Evolutionary conservation across 257 asterid species (phyloP).

Genomic region (Solanum piurae): DNA sequence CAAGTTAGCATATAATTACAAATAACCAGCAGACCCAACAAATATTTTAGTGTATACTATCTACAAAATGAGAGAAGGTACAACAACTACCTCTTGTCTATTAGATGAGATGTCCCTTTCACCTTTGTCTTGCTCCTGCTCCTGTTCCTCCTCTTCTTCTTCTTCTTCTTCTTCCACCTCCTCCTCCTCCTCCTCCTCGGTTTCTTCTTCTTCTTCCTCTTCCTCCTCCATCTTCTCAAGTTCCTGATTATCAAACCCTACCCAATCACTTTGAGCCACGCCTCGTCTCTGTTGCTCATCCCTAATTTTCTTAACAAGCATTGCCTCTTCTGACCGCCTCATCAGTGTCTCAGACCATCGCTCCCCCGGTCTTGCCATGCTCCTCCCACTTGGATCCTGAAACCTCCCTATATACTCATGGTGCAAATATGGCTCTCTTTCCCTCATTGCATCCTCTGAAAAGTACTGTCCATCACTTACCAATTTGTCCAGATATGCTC

Average conservation of each 20-base stretch:
- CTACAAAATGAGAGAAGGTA: neutral
- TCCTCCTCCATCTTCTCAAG: conserved; percentile 31
- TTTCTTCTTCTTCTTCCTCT: conserved; percentile 9
- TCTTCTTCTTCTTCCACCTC: neutral
- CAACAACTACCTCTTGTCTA: conserved; percentile 32
- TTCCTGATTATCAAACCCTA: conserved; percentile 44
- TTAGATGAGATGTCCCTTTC: conserved; percentile 1
- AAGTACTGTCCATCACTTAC: conserved; percentile 56
- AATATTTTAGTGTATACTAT: neutral
- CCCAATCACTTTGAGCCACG: conserved; percentile 81
- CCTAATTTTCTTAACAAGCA: conserved; percentile 71
- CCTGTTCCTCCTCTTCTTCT: neutral
- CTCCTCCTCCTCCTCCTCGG: conserved; percentile 1
- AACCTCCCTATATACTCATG: conserved; percentile 86
- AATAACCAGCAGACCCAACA: neutral
- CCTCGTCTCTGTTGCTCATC: conserved; percentile 82
- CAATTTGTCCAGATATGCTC: conserved; percentile 77
- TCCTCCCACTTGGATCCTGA: conserved; percentile 83
- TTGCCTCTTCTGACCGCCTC: conserved; percentile 76
- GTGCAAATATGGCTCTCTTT: conserved; percentile 90
- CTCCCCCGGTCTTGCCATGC: conserved; percentile 96
- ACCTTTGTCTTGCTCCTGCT: neutral
- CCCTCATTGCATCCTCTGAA: conserved; percentile 98
- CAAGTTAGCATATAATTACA: neutral
- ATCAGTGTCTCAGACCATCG: conserved; percentile 92